Percentiles rank a stretch among this genome's conserved stretches.
These are phyloP conservation scores for Brassica napus DNA, from an alignment of 345 rosid genomes.

Conservation along the genomic window Da-Ae NC_063446.1:3687001-3687500, in stretches of 20 bases:
- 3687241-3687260: background rate
- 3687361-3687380: background rate
- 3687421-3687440: background rate
- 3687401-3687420: constrained; percentile 21
- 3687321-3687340: constrained; percentile 83
- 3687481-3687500: background rate
- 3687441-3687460: background rate
- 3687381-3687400: constrained; percentile 25
- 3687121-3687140: too few relatives aligned
- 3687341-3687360: constrained; percentile 92
- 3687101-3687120: too few relatives aligned
- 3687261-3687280: constrained; percentile 12
- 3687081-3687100: too few relatives aligned
- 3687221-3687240: constrained; percentile 9
- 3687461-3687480: constrained; percentile 4
- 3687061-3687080: too few relatives aligned
- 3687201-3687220: background rate
- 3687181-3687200: too few relatives aligned
- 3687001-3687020: too few relatives aligned
- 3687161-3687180: too few relatives aligned
- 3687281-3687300: constrained; percentile 49
- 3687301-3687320: constrained; percentile 54
- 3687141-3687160: too few relatives aligned
- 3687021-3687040: too few relatives aligned
- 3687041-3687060: too few relatives aligned